Evolutionary conservation across 1,284 basidiomycete genomes (phyloP).

Genomic region (Takashimella koratensis): DNA sequence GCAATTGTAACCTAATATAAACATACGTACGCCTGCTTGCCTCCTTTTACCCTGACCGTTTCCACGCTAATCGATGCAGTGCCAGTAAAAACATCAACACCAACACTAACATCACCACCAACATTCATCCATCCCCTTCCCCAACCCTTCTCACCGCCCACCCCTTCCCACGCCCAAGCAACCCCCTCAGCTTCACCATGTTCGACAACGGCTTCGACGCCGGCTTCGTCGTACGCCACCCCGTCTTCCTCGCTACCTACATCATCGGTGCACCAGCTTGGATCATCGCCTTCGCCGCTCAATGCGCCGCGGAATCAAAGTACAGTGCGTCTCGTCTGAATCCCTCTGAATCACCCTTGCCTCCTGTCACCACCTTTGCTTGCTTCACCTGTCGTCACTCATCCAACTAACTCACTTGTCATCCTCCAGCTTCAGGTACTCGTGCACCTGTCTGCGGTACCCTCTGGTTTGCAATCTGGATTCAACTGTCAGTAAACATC

Average conservation of each 20-base stretch:
- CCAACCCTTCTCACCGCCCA: conserved; percentile 1
- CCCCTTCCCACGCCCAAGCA: conserved; percentile 4
- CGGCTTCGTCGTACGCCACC: conserved; percentile 69
- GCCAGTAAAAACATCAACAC: no score
- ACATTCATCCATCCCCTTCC: not conserved
- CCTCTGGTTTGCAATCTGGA: conserved; percentile 88
- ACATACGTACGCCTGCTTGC: no score
- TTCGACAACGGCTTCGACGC: conserved; percentile 33
- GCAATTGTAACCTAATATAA: no score
- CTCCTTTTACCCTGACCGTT: no score
- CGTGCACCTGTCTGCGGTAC: conserved; percentile 56
- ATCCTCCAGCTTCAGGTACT: conserved; percentile 10
- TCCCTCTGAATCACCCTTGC: not conserved
- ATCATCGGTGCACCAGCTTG: conserved; percentile 80
- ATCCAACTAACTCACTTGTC: not conserved
- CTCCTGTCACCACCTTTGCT: not conserved
- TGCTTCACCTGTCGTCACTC: not conserved
- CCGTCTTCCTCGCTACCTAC: conserved; percentile 81
- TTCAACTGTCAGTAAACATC: conserved; percentile 52
- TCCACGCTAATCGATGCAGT: no score
- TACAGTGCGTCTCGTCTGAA: conserved; percentile 15
- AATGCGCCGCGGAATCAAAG: conserved; percentile 13
- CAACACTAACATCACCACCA: not conserved
- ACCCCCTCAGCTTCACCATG: conserved; percentile 16
- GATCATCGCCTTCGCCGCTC: conserved; percentile 75